Conservation (phyloP, 1,284 basidiomycete species). For the Trametes sp. region DNA sequence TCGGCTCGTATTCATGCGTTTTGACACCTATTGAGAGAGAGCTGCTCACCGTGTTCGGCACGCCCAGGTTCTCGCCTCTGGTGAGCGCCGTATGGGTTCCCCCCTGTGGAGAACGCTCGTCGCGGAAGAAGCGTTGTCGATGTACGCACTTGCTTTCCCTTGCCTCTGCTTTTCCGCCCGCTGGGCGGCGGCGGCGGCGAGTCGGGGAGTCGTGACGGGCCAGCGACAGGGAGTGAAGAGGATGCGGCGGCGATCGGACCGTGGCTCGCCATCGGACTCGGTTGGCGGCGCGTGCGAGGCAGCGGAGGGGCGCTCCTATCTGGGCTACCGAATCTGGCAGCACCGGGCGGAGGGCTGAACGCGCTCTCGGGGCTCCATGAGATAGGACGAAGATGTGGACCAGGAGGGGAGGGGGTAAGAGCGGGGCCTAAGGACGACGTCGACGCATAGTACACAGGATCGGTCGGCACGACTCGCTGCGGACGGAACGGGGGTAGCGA, state of each 20-base stretch:
- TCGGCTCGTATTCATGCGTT: conserved; percentile 12
- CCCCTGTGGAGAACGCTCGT: conserved; percentile 2
- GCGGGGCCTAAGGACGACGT: conserved; percentile 8
- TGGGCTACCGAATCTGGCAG: conserved; percentile 5
- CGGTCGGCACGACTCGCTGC: conserved; percentile 20
- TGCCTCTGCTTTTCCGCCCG: conserved; percentile 9
- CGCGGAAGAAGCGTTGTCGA: conserved; percentile 3
- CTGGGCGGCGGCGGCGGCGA: conserved; percentile 3
- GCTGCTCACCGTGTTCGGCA: conserved; percentile 21
- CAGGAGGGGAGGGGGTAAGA: conserved; percentile 17
- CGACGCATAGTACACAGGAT: conserved; percentile 26
- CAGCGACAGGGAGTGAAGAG: conserved; percentile 22
- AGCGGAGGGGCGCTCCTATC: conserved; percentile 23
- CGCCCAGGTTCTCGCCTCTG: conserved; percentile 7
- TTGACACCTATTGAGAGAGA: neutral
- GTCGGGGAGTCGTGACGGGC: conserved; percentile 23
- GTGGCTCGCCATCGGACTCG: neutral
- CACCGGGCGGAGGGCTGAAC: neutral
- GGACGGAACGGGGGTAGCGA: conserved; percentile 18
- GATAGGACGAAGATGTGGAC: conserved; percentile 27
- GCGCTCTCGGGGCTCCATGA: conserved; percentile 21
- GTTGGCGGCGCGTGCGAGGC: conserved; percentile 4
- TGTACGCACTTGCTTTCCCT: neutral
- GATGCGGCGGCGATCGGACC: conserved; percentile 2
- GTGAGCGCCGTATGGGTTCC: conserved; percentile 5